These are phyloP conservation scores for Nidularia sp. DNA, from an alignment of 768 basidiomycete species.

Conservation along the genomic window DNA sequence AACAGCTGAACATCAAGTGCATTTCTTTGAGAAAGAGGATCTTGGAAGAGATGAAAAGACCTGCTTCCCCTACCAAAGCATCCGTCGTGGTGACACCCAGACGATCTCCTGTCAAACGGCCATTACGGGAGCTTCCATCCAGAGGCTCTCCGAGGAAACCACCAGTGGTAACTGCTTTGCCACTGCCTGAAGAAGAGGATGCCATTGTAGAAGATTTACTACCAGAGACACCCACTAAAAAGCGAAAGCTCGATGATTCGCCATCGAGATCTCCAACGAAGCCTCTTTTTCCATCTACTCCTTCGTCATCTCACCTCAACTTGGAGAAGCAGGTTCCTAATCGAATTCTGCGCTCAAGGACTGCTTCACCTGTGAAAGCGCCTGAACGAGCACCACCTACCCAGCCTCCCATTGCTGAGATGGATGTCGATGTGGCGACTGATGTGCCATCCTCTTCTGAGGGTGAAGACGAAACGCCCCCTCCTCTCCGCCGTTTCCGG, in stretches of 20 bases:
- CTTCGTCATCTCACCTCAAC: no score
- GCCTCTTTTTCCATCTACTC: no score
- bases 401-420: background rate
- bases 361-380: no score
- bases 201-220: background rate
- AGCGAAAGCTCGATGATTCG: background rate
- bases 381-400: no score
- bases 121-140: background rate
- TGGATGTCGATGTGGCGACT: background rate
- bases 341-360: no score
- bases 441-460: constrained; percentile 1
- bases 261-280: no score
- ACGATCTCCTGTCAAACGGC: background rate
- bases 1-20: background rate
- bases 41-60: no score
- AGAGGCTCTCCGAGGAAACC: constrained; percentile 4
- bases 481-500: constrained; percentile 2
- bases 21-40: background rate
- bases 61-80: no score
- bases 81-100: no score
- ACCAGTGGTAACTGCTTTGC: background rate
- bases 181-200: background rate
- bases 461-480: constrained; percentile 1
- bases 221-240: constrained; percentile 7
- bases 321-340: no score